Evolutionary conservation across 139 green algal species (phyloP).

Genomic region (Trebouxia sp.): DNA sequence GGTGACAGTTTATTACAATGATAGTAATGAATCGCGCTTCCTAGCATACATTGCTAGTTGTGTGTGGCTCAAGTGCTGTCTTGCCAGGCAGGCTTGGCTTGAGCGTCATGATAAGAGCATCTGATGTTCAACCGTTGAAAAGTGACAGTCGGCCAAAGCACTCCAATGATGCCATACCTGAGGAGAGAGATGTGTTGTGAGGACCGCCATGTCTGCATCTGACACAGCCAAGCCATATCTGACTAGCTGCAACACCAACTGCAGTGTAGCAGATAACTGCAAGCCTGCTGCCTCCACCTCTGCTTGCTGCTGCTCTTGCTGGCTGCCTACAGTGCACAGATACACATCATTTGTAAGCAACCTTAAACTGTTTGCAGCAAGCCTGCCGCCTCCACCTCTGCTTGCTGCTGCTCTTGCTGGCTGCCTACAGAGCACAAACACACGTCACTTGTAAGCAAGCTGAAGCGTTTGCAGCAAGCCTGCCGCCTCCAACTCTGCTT

Average conservation of each 20-base stretch:
- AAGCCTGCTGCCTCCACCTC: background rate
- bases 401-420: slow-evolving; percentile 16
- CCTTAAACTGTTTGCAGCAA: too few relatives aligned
- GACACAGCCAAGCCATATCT: background rate
- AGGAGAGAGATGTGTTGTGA: background rate
- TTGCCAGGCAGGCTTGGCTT: too few relatives aligned
- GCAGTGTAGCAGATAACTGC: background rate
- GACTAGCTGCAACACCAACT: background rate
- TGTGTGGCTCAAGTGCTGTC: too few relatives aligned
- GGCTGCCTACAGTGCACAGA: background rate
- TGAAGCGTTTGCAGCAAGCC: too few relatives aligned
- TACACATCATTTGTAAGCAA: background rate
- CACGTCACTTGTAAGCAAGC: too few relatives aligned
- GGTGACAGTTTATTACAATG: too few relatives aligned
- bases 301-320: slow-evolving; percentile 16
- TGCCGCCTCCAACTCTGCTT: background rate
- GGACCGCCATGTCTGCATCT: background rate
- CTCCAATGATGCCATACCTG: too few relatives aligned
- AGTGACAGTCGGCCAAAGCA: too few relatives aligned
- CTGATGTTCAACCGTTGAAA: too few relatives aligned
- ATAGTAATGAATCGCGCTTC: too few relatives aligned
- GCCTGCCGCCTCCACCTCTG: background rate
- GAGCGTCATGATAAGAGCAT: too few relatives aligned
- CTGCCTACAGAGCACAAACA: background rate
- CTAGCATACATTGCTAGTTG: too few relatives aligned